Evolutionary conservation across 1,139 yeast genomes (phyloP), one percentile per base, ranked within the genome.

Genomic region (Taphrina sp.): DNA sequence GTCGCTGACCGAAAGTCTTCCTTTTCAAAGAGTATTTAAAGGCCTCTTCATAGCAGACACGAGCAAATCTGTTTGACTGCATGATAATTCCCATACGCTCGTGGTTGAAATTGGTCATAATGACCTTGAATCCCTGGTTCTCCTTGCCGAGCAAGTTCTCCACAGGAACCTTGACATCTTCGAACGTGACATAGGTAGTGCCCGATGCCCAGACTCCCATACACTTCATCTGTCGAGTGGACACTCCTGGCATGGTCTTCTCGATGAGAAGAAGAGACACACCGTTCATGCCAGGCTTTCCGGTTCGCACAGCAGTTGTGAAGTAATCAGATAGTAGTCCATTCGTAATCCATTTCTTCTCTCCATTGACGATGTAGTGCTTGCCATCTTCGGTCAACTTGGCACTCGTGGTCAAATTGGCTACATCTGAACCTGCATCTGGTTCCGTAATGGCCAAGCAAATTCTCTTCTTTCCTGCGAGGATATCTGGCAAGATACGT

Each of bases 281-380:
- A 38, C 76, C 76, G 46, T 62, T 63, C 74, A 70, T 72, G 8
- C 66, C 66, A 3, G 64, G 66, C 20, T 67, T 68, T 39, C 76
- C 76, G 28, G 76, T 73, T 57, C 76, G 73, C 43, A 73, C 76
- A n/a, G 76, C 76, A 5, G 72, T 75, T 33, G 72, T 65, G 64
- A 73, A 72, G 67, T 67, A 73, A 64, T 73, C 76, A 33, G 49
- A 24, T 41, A 36, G 23, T 16, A 54, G 20, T 23, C 47, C 58
- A 23, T 52, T 73, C 61, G 76, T 73, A 66, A 73, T 73, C 76
- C 76, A 73, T 65, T 73, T 73, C 68, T 73, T 73, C 62, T 65
- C 68, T 49, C 76, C 76, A 57, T 72, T 73, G 60, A 73, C 76
- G 58, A 73, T 70, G 63, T 66, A 73, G 64, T 66, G 66, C 57